Percentiles rank a stretch among this genome's conserved stretches.
These are phyloP conservation scores for Mortierella sp. DNA, from an alignment of 371 early-diverging fungal species.

Conservation along the genomic window DNA sequence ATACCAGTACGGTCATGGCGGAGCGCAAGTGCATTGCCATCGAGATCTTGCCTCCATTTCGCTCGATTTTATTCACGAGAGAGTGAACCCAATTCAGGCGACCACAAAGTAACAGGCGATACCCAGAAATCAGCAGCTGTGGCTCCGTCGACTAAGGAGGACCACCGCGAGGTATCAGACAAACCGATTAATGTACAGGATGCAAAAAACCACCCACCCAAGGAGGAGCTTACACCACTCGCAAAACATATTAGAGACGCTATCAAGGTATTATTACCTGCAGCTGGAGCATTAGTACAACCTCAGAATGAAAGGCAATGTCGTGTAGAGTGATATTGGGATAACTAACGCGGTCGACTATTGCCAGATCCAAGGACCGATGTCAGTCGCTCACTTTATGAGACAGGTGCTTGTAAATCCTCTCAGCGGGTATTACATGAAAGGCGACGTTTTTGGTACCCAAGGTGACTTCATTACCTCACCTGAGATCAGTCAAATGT, in stretches of 20 bases:
- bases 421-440: constrained; percentile 92
- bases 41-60: constrained; percentile 21
- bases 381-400: constrained; percentile 92
- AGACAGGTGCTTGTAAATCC: constrained; percentile 89
- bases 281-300: not conserved
- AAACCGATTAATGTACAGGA: constrained; percentile 2
- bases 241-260: constrained; percentile 70
- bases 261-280: constrained; percentile 60
- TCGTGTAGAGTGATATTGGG: too few relatives aligned
- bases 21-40: constrained; percentile 7
- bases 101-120: not conserved
- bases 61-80: constrained; percentile 22
- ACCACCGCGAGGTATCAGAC: not conserved
- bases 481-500: constrained; percentile 97
- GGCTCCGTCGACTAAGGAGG: not conserved
- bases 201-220: constrained; percentile 26
- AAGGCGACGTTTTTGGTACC: constrained; percentile 91
- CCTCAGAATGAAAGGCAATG: too few relatives aligned
- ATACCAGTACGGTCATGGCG: too few relatives aligned
- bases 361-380: constrained; percentile 78
- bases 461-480: constrained; percentile 95
- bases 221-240: constrained; percentile 68
- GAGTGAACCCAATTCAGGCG: constrained; percentile 7
- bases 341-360: not conserved
- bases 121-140: not conserved